These are phyloP conservation scores for Saturnispora mendoncae DNA, from an alignment of 805 yeast species.

Conservation along the genomic window DNA sequence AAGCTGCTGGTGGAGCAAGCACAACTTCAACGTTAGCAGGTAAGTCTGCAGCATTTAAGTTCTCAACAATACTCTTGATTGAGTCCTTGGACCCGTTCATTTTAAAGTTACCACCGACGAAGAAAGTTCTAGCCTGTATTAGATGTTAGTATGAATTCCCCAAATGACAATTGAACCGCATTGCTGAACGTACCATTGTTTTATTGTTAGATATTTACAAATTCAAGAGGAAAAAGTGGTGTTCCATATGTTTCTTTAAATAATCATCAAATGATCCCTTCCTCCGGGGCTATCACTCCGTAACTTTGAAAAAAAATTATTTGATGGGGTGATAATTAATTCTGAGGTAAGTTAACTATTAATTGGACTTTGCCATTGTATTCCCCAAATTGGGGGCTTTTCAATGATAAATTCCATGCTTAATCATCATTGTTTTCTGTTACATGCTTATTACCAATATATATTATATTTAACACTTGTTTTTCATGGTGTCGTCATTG, in stretches of 20 bases:
- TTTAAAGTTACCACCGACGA: constrained; percentile 99
- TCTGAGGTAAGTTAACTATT: too few species aligned
- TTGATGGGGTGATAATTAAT: too few species aligned
- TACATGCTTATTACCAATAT: neutral
- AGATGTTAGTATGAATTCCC: neutral
- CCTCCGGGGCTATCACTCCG: too few species aligned
- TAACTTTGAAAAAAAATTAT: too few species aligned
- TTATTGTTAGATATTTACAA: neutral
- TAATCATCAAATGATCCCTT: too few species aligned
- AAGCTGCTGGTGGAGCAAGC: constrained; percentile 92
- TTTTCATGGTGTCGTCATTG: constrained; percentile 3
- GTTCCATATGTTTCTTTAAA: too few species aligned
- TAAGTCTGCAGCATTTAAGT: constrained; percentile 70
- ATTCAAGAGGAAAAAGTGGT: constrained; percentile 1
- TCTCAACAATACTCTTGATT: constrained; percentile 72
- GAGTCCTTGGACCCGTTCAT: constrained; percentile 92
- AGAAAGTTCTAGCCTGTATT: constrained; percentile 42
- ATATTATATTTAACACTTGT: neutral
- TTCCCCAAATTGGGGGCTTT: too few species aligned
- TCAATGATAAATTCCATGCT: too few species aligned
- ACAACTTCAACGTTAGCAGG: constrained; percentile 84
- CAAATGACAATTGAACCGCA: neutral
- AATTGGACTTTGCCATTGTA: too few species aligned
- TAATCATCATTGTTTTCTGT: too few species aligned
- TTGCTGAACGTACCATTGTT: constrained; percentile 5